phyloP scores from a whole-genome alignment of 2,329 filamentous ascomycete species.

The Botrytis deweyae region DNA sequence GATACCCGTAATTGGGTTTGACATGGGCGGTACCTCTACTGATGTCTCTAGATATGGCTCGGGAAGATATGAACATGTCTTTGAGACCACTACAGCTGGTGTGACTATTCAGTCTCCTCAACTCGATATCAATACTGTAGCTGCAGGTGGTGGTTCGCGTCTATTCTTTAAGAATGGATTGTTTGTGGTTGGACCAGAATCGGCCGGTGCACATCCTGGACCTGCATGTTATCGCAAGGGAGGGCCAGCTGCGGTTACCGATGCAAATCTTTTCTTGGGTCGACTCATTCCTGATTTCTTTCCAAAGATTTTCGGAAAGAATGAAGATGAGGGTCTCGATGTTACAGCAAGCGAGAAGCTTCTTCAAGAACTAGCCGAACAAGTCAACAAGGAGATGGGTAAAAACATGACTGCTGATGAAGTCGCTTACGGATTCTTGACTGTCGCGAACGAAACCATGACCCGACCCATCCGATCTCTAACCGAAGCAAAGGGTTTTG shows the following conservation, averaged over 20 bases:
- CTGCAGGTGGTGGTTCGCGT: constrained; percentile 47
- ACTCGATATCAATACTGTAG: constrained; percentile 71
- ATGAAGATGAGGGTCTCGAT: constrained; percentile 80
- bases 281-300: constrained; percentile 87
- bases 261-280: constrained; percentile 84
- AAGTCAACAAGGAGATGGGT: constrained; percentile 75
- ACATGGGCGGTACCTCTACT: constrained; percentile 93
- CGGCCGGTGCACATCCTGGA: constrained; percentile 71
- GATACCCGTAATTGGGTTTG: constrained; percentile 87
- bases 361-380: constrained; percentile 71
- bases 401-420: constrained; percentile 76
- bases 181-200: constrained; percentile 67
- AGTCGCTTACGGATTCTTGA: constrained; percentile 84
- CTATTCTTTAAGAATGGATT: constrained; percentile 69
- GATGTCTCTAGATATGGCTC: constrained; percentile 86
- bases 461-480: constrained; percentile 84
- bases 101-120: constrained; percentile 78
- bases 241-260: constrained; percentile 84
- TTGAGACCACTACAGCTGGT: constrained; percentile 76
- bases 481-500: constrained; percentile 89
- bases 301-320: constrained; percentile 89
- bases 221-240: constrained; percentile 89
- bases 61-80: constrained; percentile 67
- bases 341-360: constrained; percentile 70
- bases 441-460: constrained; percentile 90